phyloP scores from a whole-genome alignment of 2,329 filamentous ascomycete genomes.

The Thielaviopsis euricoi region DNA sequence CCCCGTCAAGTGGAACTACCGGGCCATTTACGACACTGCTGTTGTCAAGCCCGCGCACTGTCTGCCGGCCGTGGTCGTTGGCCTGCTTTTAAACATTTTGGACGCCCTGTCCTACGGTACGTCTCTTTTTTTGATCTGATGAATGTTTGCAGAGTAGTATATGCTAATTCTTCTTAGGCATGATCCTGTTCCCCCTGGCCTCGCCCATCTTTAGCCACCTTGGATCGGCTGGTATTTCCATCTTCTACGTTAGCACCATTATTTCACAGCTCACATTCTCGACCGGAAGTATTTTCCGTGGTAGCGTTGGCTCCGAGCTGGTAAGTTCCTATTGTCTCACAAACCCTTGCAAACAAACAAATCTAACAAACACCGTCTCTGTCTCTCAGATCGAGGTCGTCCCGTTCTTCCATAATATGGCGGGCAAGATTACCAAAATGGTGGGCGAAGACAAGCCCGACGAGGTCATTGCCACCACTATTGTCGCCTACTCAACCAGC shows the following conservation, averaged over 20 bases:
- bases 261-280: slow-evolving; percentile 86
- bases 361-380: not conserved
- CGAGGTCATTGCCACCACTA: slow-evolving; percentile 84
- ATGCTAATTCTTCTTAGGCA: slow-evolving; percentile 32
- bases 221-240: slow-evolving; percentile 87
- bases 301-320: slow-evolving; percentile 88
- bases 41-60: slow-evolving; percentile 53
- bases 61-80: slow-evolving; percentile 74
- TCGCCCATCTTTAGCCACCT: slow-evolving; percentile 71
- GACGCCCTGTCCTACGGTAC: slow-evolving; percentile 85
- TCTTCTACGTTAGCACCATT: slow-evolving; percentile 97
- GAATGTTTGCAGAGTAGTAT: slow-evolving; percentile 2
- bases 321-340: slow-evolving; percentile 24
- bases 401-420: slow-evolving; percentile 98
- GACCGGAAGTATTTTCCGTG: slow-evolving; percentile 70
- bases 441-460: slow-evolving; percentile 70
- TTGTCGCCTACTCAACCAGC: slow-evolving; percentile 77
- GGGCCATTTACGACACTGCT: slow-evolving; percentile 44
- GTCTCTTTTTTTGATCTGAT: slow-evolving; percentile 13
- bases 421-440: slow-evolving; percentile 61
- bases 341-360: not conserved
- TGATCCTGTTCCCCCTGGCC: slow-evolving; percentile 89
- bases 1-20: slow-evolving; percentile 57
- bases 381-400: slow-evolving; percentile 77
- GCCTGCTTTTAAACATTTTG: slow-evolving; percentile 76